Conservation (phyloP, 306 rosid genomes). For the Gastrolobium villosum region DNA sequence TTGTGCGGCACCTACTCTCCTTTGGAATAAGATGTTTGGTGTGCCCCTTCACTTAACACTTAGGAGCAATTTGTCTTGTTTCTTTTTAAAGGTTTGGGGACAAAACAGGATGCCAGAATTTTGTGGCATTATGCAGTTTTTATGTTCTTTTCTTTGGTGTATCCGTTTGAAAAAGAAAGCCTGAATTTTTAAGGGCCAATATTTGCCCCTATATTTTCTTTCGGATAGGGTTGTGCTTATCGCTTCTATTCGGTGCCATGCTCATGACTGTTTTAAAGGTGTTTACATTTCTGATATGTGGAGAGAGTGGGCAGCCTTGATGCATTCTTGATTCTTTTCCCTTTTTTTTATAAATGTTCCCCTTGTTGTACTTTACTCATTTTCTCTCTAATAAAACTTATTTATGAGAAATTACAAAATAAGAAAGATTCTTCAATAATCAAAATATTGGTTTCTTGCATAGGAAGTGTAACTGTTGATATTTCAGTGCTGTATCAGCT, state of each 20-base stretch:
- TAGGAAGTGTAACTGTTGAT: neutral
- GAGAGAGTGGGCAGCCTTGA: constrained; percentile 12
- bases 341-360: neutral
- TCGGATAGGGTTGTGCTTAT: neutral
- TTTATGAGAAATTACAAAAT: neutral
- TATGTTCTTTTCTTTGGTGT: constrained; percentile 8
- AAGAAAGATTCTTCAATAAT: constrained; percentile 20
- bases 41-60: constrained; percentile 1
- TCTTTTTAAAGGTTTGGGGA: neutral
- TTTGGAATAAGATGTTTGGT: constrained; percentile 8
- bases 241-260: neutral
- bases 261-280: neutral
- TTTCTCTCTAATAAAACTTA: neutral
- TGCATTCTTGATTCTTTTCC: constrained; percentile 1
- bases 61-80: neutral
- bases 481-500: neutral
- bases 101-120: neutral
- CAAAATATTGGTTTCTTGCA: constrained; percentile 6
- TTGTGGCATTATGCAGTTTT: neutral
- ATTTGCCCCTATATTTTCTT: neutral
- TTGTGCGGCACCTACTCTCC: neutral
- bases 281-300: constrained; percentile 18
- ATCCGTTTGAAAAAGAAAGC: neutral
- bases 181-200: constrained; percentile 1
- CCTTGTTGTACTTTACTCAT: constrained; percentile 14